Base-by-base conservation (phyloP, 768 basidiomycete genomes). In the Dentipellis sp. region DNA sequence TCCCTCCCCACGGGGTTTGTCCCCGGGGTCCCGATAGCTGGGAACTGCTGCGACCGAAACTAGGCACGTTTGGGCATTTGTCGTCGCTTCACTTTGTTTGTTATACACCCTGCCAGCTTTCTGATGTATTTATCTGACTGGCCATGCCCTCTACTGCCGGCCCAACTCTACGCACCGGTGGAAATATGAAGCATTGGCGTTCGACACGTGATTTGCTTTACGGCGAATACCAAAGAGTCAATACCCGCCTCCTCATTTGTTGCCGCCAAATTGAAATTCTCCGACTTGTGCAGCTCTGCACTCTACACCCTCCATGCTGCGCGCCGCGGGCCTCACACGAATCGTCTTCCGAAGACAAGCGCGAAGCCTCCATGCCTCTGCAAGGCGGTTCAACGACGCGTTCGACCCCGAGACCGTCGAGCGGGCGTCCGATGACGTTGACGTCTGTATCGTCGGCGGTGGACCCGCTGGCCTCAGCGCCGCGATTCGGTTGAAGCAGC, bases 381-480 rank as follows among this genome's bases (percentile, higher is more conserved):
- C 65, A 0, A 49, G 53, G 17, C 56, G 67, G n/a, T 51, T 60
- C 48, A 59, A 75, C 56, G 74, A 73, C 36, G 59, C 56, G 6
- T 77, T 80, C 67, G 78, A 88, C 64, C 79, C 84, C 0, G 69
- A 70, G 14, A 70, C 68, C n/a, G 75, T 93, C 16, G 90, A 97
- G 60, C 81, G 94, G 11, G 82, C 83, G n/a, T 79, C 84, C 45
- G 97, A 98, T 65, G 82, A 92, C 46, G 94, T 94, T 37, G 95
- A 99, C 64, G 94, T 98, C 37, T 95, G 93, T 69, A 97, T 99
- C 65, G 94, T 97, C 55, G 95, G 95, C 10, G 94, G 80, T 2
- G 97, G 94, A 2, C 97, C 97, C 0, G 95, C 97, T 0, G 95
- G 97, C 6, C 78, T 99, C 58, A 87, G 86, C 60, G 94, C 95